Conservation (phyloP, 805 yeast species). For the Saccharomycopsis oosterbeekiorum region DNA sequence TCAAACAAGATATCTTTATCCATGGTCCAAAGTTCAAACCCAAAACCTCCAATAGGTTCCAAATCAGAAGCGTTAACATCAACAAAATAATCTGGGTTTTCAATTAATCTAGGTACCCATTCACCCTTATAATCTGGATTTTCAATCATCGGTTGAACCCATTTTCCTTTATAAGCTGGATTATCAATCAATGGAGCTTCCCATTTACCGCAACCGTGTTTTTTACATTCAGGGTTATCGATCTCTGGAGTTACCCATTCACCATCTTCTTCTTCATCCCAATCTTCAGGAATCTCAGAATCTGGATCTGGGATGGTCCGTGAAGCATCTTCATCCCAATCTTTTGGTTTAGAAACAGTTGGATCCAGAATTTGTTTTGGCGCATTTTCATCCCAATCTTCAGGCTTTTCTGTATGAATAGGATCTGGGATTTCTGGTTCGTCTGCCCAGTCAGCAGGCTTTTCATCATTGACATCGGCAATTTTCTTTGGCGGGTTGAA, state of each 20-base stretch:
- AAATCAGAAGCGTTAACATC: slow-evolving; percentile 49
- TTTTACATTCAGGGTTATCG: slow-evolving; percentile 62
- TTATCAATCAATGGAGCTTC: slow-evolving; percentile 54
- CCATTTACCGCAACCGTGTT: slow-evolving; percentile 80
- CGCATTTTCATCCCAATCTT: slow-evolving; percentile 71
- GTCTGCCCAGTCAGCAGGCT: slow-evolving; percentile 84
- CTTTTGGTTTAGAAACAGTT: slow-evolving; percentile 54
- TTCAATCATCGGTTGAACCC: slow-evolving; percentile 56
- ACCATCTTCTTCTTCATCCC: slow-evolving; percentile 91
- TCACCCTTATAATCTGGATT: slow-evolving; percentile 76
- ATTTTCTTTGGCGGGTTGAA: slow-evolving; percentile 59
- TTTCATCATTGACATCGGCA: slow-evolving; percentile 43
- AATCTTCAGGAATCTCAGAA: slow-evolving; percentile 58
- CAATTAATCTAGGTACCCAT: slow-evolving; percentile 59
- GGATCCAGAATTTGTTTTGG: slow-evolving; percentile 62
- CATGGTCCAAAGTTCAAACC: slow-evolving; percentile 88
- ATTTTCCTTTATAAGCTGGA: slow-evolving; percentile 66
- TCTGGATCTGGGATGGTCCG: slow-evolving; percentile 57
- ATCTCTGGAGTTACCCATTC: slow-evolving; percentile 68
- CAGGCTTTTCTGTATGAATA: slow-evolving; percentile 54
- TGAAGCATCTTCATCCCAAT: slow-evolving; percentile 65
- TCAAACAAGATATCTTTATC: slow-evolving; percentile 65
- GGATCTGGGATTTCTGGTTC: slow-evolving; percentile 60
- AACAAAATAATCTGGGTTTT: slow-evolving; percentile 62
- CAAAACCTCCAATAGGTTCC: slow-evolving; percentile 67